These are phyloP conservation scores for Circinella umbellata DNA, from an alignment of 371 early-diverging fungal species.

Conservation along the genomic window DNA sequence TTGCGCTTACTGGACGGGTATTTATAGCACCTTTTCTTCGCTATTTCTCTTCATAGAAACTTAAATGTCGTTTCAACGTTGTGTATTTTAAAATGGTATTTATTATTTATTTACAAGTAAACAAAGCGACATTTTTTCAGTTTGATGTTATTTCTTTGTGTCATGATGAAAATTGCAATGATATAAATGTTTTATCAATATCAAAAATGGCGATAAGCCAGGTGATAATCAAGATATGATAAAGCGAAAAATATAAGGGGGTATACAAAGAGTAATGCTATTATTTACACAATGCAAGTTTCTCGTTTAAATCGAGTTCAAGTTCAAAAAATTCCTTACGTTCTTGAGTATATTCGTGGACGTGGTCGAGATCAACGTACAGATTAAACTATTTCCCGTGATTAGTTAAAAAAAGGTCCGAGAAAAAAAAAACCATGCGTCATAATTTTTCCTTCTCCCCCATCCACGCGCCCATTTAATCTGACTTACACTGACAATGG, in stretches of 20 bases:
- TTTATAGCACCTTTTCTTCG: constrained; percentile 44
- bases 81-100: not conserved
- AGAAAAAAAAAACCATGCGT: not conserved
- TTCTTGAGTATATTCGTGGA: constrained; percentile 15
- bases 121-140: not conserved
- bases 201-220: too few species aligned
- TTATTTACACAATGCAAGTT: not conserved
- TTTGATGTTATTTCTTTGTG: not conserved
- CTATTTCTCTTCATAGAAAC: not conserved
- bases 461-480: not conserved
- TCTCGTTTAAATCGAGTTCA: not conserved
- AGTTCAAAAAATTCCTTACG: constrained; percentile 10
- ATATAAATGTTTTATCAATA: too few species aligned
- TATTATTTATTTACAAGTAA: constrained; percentile 8
- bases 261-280: too few species aligned
- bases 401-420: not conserved
- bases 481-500: constrained; percentile 15
- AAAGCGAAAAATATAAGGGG: not conserved
- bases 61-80: not conserved
- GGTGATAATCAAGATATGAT: not conserved
- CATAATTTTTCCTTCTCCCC: not conserved
- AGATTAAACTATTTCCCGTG: constrained; percentile 18
- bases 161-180: not conserved
- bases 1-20: constrained; percentile 37
- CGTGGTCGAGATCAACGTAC: constrained; percentile 21